These are phyloP conservation scores for Jackrogersella multiformis DNA, from an alignment of 495 filamentous ascomycete species.

Conservation along the genomic window DNA sequence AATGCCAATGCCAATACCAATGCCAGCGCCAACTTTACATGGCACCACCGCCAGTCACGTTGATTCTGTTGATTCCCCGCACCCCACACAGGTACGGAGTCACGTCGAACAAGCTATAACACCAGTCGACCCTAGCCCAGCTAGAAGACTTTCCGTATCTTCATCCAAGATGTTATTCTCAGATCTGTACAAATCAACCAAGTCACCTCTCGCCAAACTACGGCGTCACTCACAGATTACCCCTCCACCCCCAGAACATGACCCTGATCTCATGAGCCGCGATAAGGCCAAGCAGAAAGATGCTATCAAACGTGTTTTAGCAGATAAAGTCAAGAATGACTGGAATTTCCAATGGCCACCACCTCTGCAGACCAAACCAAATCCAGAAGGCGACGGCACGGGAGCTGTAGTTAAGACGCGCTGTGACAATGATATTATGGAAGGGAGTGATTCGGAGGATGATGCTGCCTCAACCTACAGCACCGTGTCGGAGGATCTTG, in stretches of 20 bases:
- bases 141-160: constrained; percentile 36
- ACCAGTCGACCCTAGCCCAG: constrained; percentile 17
- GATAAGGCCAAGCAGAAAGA: constrained; percentile 65
- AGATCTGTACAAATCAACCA: constrained; percentile 48
- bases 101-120: constrained; percentile 42
- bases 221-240: constrained; percentile 48
- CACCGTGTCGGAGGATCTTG: constrained; percentile 56
- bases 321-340: constrained; percentile 65
- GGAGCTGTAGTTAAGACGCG: background rate
- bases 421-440: constrained; percentile 11
- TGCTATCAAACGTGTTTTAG: constrained; percentile 61
- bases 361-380: constrained; percentile 17
- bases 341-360: constrained; percentile 64
- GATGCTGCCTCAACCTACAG: constrained; percentile 57
- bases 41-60: constrained; percentile 44
- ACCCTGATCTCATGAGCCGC: constrained; percentile 62
- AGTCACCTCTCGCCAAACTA: constrained; percentile 52
- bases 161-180: constrained; percentile 49
- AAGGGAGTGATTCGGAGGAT: constrained; percentile 45
- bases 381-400: background rate
- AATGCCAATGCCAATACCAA: no score
- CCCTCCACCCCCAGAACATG: constrained; percentile 49
- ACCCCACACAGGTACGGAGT: constrained; percentile 38
- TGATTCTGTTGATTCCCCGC: constrained; percentile 41
- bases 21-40: constrained; percentile 41